Evolutionary conservation across 129 eudicot genomes (phyloP).

Genomic region (Centaurea solstitialis): DNA sequence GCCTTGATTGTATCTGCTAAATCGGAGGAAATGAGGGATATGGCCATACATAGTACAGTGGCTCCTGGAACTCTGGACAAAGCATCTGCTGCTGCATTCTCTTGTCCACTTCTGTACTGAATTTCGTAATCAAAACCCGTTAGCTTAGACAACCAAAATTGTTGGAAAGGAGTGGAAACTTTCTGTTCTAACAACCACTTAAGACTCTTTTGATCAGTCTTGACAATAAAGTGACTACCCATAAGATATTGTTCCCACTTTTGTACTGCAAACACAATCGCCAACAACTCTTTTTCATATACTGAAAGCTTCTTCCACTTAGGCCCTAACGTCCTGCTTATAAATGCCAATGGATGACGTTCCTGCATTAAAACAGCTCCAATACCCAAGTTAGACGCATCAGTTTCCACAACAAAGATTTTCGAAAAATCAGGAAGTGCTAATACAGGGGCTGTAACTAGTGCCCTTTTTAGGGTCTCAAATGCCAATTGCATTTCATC

Average conservation of each 20-base stretch:
- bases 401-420: not conserved
- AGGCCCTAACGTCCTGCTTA: not conserved
- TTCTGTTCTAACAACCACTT: not conserved
- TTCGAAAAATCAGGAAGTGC: not conserved
- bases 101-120: not conserved
- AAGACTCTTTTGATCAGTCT: not conserved
- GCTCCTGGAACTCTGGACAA: not conserved
- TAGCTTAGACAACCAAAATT: not conserved
- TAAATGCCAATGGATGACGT: not conserved
- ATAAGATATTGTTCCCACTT: no score
- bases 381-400: not conserved
- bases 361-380: constrained; percentile 11
- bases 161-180: not conserved
- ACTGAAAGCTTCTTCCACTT: not conserved
- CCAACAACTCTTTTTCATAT: constrained; percentile 8
- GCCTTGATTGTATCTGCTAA: not conserved
- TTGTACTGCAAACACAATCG: not conserved
- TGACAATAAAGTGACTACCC: not conserved
- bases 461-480: not conserved
- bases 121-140: constrained; percentile 1
- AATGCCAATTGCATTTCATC: not conserved
- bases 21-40: not conserved
- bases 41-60: not conserved
- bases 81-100: constrained; percentile 5
- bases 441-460: not conserved